Base-by-base conservation (phyloP, 2,329 filamentous ascomycete genomes). In the Blastomyces emzantsi region DNA sequence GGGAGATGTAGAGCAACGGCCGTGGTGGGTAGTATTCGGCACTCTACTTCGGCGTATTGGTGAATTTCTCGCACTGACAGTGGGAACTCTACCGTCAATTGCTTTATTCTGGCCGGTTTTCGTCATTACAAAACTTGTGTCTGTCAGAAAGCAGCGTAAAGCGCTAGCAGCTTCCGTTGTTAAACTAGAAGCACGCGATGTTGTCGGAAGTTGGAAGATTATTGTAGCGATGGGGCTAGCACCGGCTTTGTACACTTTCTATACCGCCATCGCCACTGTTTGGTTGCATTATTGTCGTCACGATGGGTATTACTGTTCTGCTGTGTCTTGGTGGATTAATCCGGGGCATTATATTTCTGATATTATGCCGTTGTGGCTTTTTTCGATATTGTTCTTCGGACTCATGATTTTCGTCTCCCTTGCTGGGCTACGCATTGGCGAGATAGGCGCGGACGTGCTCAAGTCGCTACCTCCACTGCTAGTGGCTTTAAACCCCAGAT, bases 371-470 rank as follows among this genome's bases (percentile, higher is more conserved):
- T 81, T 89, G 64, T 91, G 86, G 82, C 73, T 83, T 13, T 82
- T 90, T 6, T 85, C 90, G 67, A 72, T 89, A 9, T 82, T 83
- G 28, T 87, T 90, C 62, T 87, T 87, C 78, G 81, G 90, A 55
- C 78, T 91, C 67, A 93, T 93, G 79, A 87, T 90, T 5, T 82
- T 84, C 36, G 87, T 93, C 68, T 93, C 90, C 0, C 93, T 92
- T 72, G 89, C 89, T 3, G 89, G 90, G 9, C 84, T 96, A 58
- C 87, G 91, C 7, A 92, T 95, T 67, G 91, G 91, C 56, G 91
- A 96, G 77, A 88, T 92, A 9, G 90, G 90, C 60, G 93, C 95
- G 89, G 91, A 96, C 72, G 94, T 96, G 62, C 80, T 90, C 78
- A 95, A 95, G 77, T 94, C 90, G 0, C 82, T 96, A 25, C 84